Evolutionary conservation across 768 basidiomycete genomes (phyloP).

Genomic region (Lentinula boryana): DNA sequence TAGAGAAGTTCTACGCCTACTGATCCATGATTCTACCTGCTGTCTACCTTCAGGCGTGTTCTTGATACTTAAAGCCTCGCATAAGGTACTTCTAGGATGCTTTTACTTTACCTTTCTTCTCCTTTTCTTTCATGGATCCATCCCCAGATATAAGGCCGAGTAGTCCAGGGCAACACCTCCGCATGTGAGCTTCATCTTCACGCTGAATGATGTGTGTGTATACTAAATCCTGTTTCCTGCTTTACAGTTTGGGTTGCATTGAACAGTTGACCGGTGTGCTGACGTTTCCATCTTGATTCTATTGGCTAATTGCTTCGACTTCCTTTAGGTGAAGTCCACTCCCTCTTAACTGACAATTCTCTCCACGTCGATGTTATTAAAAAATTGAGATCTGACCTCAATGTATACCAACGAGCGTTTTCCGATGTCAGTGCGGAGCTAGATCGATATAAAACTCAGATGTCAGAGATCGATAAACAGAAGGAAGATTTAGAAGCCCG

Average conservation of each 20-base stretch:
- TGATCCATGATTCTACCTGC: neutral
- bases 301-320: neutral
- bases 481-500: slow-evolving; percentile 19
- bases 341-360: slow-evolving; percentile 26
- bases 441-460: slow-evolving; percentile 20
- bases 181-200: slow-evolving; percentile 10
- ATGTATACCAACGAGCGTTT: slow-evolving; percentile 6
- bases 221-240: neutral
- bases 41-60: neutral
- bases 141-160: neutral
- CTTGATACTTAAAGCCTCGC: neutral
- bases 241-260: slow-evolving; percentile 18
- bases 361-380: slow-evolving; percentile 16
- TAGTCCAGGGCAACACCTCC: neutral
- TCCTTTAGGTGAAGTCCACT: slow-evolving; percentile 31
- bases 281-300: no score
- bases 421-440: slow-evolving; percentile 2
- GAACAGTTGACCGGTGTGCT: slow-evolving; percentile 29
- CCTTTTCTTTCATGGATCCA: neutral
- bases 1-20: neutral
- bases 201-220: neutral
- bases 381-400: slow-evolving; percentile 4
- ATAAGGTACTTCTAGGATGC: neutral
- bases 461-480: slow-evolving; percentile 21
- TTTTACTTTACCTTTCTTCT: neutral